phyloP scores from a whole-genome alignment of 108 stramenopile genomes.

The Schizochytrium sp. region DNA sequence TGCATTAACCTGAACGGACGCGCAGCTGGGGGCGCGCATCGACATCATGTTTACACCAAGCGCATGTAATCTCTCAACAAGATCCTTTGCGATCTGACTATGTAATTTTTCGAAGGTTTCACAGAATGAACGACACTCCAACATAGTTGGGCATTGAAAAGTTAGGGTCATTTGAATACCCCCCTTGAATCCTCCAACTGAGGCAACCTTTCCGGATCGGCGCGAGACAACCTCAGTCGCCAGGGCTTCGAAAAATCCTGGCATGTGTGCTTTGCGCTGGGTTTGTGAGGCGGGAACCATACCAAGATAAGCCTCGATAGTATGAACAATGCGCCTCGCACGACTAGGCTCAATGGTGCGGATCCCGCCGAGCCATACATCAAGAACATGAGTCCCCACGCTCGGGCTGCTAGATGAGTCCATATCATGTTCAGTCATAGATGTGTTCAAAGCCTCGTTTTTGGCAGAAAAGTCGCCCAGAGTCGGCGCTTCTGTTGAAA shows the following conservation, averaged over 20 bases:
- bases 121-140: slow-evolving; percentile 53
- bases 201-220: neutral
- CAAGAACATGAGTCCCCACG: neutral
- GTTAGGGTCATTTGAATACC: slow-evolving; percentile 19
- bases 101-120: neutral
- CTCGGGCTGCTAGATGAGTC: neutral
- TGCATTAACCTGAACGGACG: neutral
- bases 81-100: neutral
- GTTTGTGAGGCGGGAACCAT: neutral
- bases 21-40: slow-evolving; percentile 2
- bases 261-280: neutral
- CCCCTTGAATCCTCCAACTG: neutral
- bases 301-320: slow-evolving; percentile 10
- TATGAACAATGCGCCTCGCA: neutral
- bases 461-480: neutral
- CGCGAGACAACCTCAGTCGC: slow-evolving; percentile 7
- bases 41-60: neutral
- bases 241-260: neutral
- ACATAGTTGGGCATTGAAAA: neutral
- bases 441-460: neutral
- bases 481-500: neutral
- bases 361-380: slow-evolving; percentile 50
- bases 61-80: neutral
- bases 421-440: neutral
- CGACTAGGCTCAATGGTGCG: slow-evolving; percentile 4